Evolutionary conservation across 225 moss, liverwort and hornwort species (phyloP), one percentile per base, ranked within the genome.

Genomic region (Marchantia polymorpha): DNA sequence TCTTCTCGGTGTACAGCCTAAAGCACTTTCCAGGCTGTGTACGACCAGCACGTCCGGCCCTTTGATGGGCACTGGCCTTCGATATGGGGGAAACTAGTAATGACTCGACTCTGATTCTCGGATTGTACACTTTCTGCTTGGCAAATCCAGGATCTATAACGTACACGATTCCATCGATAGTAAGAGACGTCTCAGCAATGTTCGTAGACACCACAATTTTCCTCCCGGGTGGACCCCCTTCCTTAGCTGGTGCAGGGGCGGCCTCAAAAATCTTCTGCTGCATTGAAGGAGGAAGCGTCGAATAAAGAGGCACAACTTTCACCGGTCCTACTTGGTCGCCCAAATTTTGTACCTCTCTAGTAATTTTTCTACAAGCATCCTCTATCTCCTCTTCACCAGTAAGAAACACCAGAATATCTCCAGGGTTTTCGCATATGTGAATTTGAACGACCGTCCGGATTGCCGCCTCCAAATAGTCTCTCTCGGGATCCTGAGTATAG

Each of bases 361-460:
- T 52, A 78, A 96, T 96, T 79, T 96, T 96, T 83, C 93, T 90
- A 78, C 94, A 96, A 8, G 96, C 96, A 81, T 96, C 96, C 83
- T 96, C 96, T 64, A 96, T 96, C 84, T 96, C 96, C 73, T 96
- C 96, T 78, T 96, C 94, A 71, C 96, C 94, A 9, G 96, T 96
- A 67, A 96, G 82, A 72, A 96, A 96, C 0, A 96, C 96, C 50
- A 96, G 88, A 72, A 96, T 96, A 81, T 96, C 96, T 46, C 96
- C 96, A 53, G 92, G 86, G 56, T 87, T 68, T 72, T 96, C 94
- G 82, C 96, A 96, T 53, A 94, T 94, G 51, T 96, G 96, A 78
- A 96, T 94, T 84, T 96, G 96, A 26, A 94, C 92, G 47, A 96
- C 94, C 48, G 96, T 96, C 64, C 96, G 91, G 67, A 96, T 96